phyloP scores from a whole-genome alignment of 2,329 filamentous ascomycete genomes.

The Endocalyx cinctus region DNA sequence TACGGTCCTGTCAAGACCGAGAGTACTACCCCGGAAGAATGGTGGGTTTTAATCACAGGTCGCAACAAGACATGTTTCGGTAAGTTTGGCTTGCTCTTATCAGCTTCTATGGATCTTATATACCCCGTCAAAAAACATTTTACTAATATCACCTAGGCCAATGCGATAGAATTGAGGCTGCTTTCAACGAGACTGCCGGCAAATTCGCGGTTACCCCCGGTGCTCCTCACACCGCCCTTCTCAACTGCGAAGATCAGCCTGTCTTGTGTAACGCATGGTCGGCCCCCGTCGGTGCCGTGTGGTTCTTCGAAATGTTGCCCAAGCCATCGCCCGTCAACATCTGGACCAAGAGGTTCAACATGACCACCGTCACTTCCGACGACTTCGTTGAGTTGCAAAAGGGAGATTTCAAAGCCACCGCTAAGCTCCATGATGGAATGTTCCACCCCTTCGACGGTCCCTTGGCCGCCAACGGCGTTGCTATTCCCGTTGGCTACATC shows the following conservation, averaged over 20 bases:
- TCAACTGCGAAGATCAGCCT: slow-evolving; percentile 72
- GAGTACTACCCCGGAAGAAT: slow-evolving; percentile 63
- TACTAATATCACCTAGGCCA: slow-evolving; percentile 42
- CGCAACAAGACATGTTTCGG: slow-evolving; percentile 74
- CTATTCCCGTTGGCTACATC: slow-evolving; percentile 61
- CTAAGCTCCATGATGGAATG: slow-evolving; percentile 51
- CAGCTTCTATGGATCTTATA: background rate
- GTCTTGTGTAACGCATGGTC: slow-evolving; percentile 74
- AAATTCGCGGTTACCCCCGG: slow-evolving; percentile 57
- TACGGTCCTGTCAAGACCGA: slow-evolving; percentile 56
- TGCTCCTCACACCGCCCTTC: slow-evolving; percentile 61
- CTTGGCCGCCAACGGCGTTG: slow-evolving; percentile 57
- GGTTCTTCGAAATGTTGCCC: slow-evolving; percentile 64
- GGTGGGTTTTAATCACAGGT: slow-evolving; percentile 70
- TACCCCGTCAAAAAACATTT: slow-evolving; percentile 5
- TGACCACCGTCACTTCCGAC: slow-evolving; percentile 61
- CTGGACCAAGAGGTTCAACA: slow-evolving; percentile 63
- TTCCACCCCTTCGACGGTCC: slow-evolving; percentile 75
- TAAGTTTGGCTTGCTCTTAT: slow-evolving; percentile 24
- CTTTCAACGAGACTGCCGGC: slow-evolving; percentile 61
- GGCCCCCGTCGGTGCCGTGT: slow-evolving; percentile 58
- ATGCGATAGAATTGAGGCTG: slow-evolving; percentile 59
- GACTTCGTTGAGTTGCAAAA: slow-evolving; percentile 59
- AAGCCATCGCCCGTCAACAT: slow-evolving; percentile 59
- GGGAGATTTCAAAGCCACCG: slow-evolving; percentile 38